A percentile compares a stretch with the other conserved stretches of the same genome.
Evolutionary conservation across 2,329 filamentous ascomycete genomes (phyloP).

Genomic region (Didymella sp.): DNA sequence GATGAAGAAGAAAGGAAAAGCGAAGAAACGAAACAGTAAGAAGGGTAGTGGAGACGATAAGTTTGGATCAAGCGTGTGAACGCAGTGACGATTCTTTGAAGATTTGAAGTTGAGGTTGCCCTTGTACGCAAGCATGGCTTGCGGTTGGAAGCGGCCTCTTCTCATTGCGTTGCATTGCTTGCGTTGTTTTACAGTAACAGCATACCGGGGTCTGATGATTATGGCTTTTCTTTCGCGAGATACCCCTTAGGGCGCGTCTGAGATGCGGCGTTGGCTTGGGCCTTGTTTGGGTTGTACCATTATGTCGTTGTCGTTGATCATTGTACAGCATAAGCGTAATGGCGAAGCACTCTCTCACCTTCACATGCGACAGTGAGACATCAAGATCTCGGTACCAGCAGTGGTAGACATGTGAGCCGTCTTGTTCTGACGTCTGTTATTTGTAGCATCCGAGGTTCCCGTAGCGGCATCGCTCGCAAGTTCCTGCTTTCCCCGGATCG

Average conservation of each 20-base stretch:
- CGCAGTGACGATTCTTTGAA: background rate
- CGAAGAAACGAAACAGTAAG: constrained; percentile 37
- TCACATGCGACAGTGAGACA: background rate
- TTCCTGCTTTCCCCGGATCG: constrained; percentile 15
- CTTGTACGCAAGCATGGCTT: constrained; percentile 14
- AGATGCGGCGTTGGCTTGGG: constrained; percentile 13
- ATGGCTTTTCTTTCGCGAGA: constrained; percentile 18
- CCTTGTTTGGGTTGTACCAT: constrained; percentile 7
- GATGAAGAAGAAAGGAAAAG: constrained; percentile 39
- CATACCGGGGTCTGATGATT: background rate
- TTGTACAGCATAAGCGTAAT: constrained; percentile 7
- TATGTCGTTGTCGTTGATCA: background rate
- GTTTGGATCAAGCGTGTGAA: constrained; percentile 41
- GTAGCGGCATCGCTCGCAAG: background rate
- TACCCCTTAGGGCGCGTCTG: constrained; percentile 24
- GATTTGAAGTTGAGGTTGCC: background rate
- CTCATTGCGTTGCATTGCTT: constrained; percentile 13
- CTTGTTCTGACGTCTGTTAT: background rate
- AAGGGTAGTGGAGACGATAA: constrained; percentile 29
- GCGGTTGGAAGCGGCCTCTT: background rate
- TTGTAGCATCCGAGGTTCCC: constrained; percentile 5
- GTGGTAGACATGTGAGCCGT: background rate
- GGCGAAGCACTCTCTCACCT: background rate
- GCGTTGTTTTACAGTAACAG: constrained; percentile 6
- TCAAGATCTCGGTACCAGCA: background rate